These are phyloP conservation scores for Acanthamoeba healyi DNA, from an alignment of 208 protist species.

Conservation along the genomic window DNA sequence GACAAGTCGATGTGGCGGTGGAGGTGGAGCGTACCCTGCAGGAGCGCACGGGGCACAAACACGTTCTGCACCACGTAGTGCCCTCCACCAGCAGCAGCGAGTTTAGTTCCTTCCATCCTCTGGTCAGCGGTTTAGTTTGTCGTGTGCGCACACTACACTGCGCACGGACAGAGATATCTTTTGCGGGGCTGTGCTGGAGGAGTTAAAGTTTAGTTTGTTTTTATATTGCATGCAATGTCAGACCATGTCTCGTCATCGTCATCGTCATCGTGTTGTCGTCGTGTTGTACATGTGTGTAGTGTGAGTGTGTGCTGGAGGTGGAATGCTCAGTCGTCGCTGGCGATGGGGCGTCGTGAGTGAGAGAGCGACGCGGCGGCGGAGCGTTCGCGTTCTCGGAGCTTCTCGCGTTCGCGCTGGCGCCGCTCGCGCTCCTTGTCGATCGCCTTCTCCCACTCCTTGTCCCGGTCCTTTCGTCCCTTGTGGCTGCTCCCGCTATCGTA, in stretches of 20 bases:
- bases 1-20: background rate
- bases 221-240: too few species aligned
- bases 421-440: constrained; percentile 50
- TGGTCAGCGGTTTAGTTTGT: too few species aligned
- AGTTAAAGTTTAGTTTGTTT: too few species aligned
- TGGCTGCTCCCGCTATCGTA: background rate
- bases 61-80: constrained; percentile 19
- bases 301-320: too few species aligned
- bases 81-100: too few species aligned
- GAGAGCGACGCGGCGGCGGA: background rate
- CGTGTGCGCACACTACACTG: too few species aligned
- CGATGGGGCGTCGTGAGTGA: background rate
- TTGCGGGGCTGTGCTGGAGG: too few species aligned
- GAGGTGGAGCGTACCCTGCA: background rate
- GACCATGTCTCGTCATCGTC: too few species aligned
- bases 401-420: constrained; percentile 46
- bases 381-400: constrained; percentile 5
- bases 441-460: constrained; percentile 55
- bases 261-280: too few species aligned
- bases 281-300: background rate
- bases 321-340: background rate
- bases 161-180: too few species aligned
- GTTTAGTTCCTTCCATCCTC: too few species aligned
- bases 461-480: constrained; percentile 15
- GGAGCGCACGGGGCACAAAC: constrained; percentile 8